Evolutionary conservation across 2,329 filamentous ascomycete genomes (phyloP), one percentile per base, ranked within the genome.

Genomic region (Calonectria hongkongensis): DNA sequence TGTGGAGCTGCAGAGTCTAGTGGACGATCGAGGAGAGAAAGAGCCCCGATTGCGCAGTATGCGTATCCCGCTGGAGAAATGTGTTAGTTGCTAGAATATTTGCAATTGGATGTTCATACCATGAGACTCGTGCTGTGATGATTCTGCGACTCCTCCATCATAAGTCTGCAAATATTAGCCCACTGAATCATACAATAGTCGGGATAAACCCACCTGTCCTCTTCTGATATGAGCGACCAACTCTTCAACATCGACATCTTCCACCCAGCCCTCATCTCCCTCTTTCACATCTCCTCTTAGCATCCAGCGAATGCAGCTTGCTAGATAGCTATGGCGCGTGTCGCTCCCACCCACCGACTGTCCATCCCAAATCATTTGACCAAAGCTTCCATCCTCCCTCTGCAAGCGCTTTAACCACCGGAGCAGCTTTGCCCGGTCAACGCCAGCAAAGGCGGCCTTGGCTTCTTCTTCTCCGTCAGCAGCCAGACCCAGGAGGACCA

Each of bases 261-360:
- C 87, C 0, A 92, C 87, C 78, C 86, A 90, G 2, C 87, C 88
- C 12, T 88, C 86, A 16, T 89, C 86, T 0, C 87, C 88, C 30
- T 86, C 85, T 58, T 80, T 73, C n/a, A 88, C 81, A 27, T 88
- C 87, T 0, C 94, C 95, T 48, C 93, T 88, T 54, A 99, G 83
- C 69, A 98, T 94, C 91, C 94, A 98, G 47, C 97, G 89, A 39
- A 98, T 92, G 10, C 92, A 92, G 21, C 94, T 91, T 4, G 94
- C 96, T 80, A 95, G 92, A 83, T 97, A 98, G 78, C 95, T 97
- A 82, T 96, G 96, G 69, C 97, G 89, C 85, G 95, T 93, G 84
- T 99, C 97, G 68, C 91, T 90, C 0, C 95, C 95, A 0, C 96
- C 96, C 43, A 92, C 90, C n/a, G 96, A 79, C 79, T 84, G 76